A percentile compares a stretch with the other conserved stretches of the same genome.
Evolutionary conservation across 1,139 yeast species (phyloP).

Genomic region (Yamadazyma dendronema): DNA sequence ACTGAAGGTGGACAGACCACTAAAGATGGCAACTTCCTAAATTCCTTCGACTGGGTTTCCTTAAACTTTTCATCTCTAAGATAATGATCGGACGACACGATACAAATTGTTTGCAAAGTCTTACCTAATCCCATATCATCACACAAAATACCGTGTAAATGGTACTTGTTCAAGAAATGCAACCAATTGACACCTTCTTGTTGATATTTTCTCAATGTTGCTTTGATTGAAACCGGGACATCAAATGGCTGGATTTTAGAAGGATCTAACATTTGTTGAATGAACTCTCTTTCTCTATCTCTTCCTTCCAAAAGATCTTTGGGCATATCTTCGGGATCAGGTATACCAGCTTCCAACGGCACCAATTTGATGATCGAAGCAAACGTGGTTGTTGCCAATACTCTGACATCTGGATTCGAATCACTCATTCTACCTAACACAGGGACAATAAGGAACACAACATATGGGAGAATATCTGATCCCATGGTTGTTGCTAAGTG

Average conservation of each 20-base stretch:
- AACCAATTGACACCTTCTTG: conserved; percentile 99
- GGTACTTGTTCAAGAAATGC: conserved; percentile 91
- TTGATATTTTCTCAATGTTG: conserved; percentile 91
- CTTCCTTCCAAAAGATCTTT: conserved; percentile 80
- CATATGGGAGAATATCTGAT: conserved; percentile 84
- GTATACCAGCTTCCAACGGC: conserved; percentile 96
- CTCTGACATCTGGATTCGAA: conserved; percentile 83
- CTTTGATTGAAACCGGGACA: conserved; percentile 87
- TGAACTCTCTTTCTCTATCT: conserved; percentile 90
- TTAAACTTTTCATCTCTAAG: conserved; percentile 69
- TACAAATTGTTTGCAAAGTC: conserved; percentile 94
- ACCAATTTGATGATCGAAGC: conserved; percentile 94
- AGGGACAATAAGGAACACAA: conserved; percentile 93
- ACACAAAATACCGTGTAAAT: conserved; percentile 93
- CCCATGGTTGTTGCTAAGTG: conserved; percentile 88
- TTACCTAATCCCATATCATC: conserved; percentile 99
- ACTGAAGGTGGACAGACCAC: conserved; percentile 95
- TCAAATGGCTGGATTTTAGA: conserved; percentile 84
- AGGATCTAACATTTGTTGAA: conserved; percentile 99
- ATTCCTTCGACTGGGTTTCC: conserved; percentile 63
- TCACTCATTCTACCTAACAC: conserved; percentile 98
- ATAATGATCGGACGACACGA: conserved; percentile 94
- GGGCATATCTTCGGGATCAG: conserved; percentile 94
- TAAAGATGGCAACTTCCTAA: conserved; percentile 75
- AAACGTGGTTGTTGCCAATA: conserved; percentile 91